Percentiles rank a stretch among this genome's conserved stretches.
Evolutionary conservation across 192 early-diverging fungal genomes (phyloP).

Genomic region (Chytriomyces confervae): DNA sequence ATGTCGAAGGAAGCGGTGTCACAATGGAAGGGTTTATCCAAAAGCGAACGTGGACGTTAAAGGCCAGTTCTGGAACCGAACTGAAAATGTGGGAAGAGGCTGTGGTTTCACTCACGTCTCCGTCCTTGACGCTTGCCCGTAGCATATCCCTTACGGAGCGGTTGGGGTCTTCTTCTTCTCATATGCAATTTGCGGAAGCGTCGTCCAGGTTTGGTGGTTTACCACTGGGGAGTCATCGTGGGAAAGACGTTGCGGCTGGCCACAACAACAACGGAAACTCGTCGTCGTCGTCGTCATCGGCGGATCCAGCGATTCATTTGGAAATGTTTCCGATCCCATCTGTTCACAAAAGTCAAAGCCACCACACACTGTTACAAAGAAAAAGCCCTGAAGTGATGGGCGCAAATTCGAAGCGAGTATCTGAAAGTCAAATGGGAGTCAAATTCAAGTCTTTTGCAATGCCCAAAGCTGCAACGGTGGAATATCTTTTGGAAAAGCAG

Average conservation of each 20-base stretch:
- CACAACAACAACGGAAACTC: not conserved
- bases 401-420: not conserved
- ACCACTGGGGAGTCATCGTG: too few relatives aligned
- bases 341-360: not conserved
- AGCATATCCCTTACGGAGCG: not conserved
- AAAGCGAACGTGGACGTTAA: constrained; percentile 21
- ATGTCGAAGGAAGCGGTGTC: not conserved
- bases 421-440: not conserved
- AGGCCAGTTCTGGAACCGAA: not conserved
- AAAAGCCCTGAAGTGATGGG: not conserved
- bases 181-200: not conserved
- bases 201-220: not conserved
- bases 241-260: too few relatives aligned
- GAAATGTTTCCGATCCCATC: not conserved
- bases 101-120: not conserved
- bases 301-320: not conserved
- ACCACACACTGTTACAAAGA: not conserved
- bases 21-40: not conserved
- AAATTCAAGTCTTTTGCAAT: not conserved
- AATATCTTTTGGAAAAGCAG: not conserved
- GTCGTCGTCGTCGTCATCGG: not conserved
- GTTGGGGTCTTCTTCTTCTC: not conserved
- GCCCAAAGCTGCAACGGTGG: not conserved
- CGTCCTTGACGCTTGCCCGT: not conserved
- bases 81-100: not conserved